Percentiles rank a stretch among this genome's conserved stretches.
Evolutionary conservation across 352 stramenopile genomes (phyloP).

Genomic region (Phytophthora hybrid): DNA sequence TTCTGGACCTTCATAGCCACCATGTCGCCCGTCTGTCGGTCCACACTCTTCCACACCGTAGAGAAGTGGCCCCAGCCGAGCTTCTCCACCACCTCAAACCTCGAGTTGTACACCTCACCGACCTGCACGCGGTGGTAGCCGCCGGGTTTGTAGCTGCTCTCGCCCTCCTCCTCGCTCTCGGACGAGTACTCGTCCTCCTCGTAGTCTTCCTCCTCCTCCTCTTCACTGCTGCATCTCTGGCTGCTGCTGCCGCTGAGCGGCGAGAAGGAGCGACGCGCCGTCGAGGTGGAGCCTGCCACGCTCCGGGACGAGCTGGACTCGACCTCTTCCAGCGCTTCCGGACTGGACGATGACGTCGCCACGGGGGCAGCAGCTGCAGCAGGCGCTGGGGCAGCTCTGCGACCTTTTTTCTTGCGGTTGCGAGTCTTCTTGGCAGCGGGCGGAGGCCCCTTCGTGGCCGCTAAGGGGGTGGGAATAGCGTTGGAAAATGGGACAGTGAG

Average conservation of each 20-base stretch:
- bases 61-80: conserved; percentile 99
- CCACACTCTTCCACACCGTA: conserved; percentile 98
- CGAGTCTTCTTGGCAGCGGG: conserved; percentile 35
- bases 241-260: conserved; percentile 40
- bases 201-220: conserved; percentile 41
- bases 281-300: conserved; percentile 40
- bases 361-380: conserved; percentile 13
- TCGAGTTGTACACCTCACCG: conserved; percentile 92
- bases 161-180: conserved; percentile 92
- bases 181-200: conserved; percentile 92
- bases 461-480: conserved; percentile 10
- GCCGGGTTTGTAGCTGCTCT: conserved; percentile 96
- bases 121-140: conserved; percentile 97
- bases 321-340: conserved; percentile 23
- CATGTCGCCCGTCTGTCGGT: conserved; percentile 82
- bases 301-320: conserved; percentile 29
- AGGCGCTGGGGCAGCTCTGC: conserved; percentile 11
- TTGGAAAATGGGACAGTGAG: conserved; percentile 12
- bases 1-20: conserved; percentile 99
- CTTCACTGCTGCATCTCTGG: conserved; percentile 28
- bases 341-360: conserved; percentile 28
- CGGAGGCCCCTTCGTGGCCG: conserved; percentile 20
- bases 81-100: conserved; percentile 98
- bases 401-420: conserved; percentile 49
- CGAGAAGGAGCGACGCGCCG: conserved; percentile 41